Evolutionary conservation across 2,329 filamentous ascomycete species (phyloP).

Genomic region (Dactylellina leptospora): DNA sequence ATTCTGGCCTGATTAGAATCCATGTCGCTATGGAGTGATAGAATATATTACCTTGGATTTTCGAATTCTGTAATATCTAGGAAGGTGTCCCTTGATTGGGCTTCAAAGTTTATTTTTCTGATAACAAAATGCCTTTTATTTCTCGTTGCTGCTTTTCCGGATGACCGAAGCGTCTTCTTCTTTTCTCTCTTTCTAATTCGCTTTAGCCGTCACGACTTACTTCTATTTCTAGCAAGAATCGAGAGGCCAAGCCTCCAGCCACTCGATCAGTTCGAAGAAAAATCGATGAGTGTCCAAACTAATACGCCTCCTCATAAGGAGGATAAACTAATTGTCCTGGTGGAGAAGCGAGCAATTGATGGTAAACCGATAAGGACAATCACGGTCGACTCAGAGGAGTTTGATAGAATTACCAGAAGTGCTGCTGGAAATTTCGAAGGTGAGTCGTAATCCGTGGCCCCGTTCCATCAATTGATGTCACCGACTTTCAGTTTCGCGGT

Average conservation of each 20-base stretch:
- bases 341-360: constrained; percentile 15
- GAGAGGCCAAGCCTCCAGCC: background rate
- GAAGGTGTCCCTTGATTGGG: constrained; percentile 10
- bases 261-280: background rate
- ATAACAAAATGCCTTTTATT: background rate
- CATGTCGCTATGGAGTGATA: constrained; percentile 6
- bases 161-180: background rate
- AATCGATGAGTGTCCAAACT: constrained; percentile 10
- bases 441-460: constrained; percentile 1
- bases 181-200: constrained; percentile 5
- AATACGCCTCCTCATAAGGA: background rate
- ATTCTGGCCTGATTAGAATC: constrained; percentile 18
- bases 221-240: background rate
- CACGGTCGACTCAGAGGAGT: constrained; percentile 34
- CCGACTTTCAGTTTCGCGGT: too few species aligned
- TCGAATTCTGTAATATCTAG: constrained; percentile 32
- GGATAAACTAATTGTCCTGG: background rate
- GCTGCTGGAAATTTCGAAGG: background rate
- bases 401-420: constrained; percentile 34
- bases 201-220: constrained; percentile 9
- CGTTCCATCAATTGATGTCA: background rate
- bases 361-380: constrained; percentile 27
- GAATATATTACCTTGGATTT: background rate
- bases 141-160: constrained; percentile 8
- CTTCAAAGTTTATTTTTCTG: constrained; percentile 13